phyloP scores from a whole-genome alignment of 352 stramenopile genomes.

The Phytophthora agathidicida region DNA sequence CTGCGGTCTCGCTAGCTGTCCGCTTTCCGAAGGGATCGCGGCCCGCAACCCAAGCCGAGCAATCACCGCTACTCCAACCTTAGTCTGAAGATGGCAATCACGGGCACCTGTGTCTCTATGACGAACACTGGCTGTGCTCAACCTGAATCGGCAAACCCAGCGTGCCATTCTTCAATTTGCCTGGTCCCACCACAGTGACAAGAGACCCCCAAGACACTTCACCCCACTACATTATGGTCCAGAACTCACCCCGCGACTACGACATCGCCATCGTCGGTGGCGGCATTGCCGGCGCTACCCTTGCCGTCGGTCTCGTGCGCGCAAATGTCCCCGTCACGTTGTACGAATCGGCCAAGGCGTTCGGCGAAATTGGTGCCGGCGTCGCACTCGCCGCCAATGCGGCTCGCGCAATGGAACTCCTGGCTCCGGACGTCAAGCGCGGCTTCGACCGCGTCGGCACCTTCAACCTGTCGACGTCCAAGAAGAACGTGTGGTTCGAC shows the following conservation, averaged over 20 bases:
- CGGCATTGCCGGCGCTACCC: constrained; percentile 35
- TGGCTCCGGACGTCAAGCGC: constrained; percentile 33
- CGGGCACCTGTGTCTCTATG: constrained; percentile 3
- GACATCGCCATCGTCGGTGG: constrained; percentile 39
- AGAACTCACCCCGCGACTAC: constrained; percentile 26
- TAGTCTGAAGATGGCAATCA: not conserved
- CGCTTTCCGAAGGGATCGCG: constrained; percentile 8
- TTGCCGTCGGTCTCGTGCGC: constrained; percentile 27
- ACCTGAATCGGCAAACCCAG: constrained; percentile 5
- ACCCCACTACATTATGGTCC: constrained; percentile 15
- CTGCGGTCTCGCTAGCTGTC: not conserved
- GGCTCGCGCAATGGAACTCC: constrained; percentile 33
- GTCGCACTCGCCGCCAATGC: constrained; percentile 34
- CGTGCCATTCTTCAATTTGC: constrained; percentile 15
- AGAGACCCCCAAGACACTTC: not conserved
- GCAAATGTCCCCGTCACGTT: constrained; percentile 36
- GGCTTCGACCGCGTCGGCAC: constrained; percentile 42
- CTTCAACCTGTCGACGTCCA: constrained; percentile 36
- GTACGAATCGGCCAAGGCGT: constrained; percentile 39
- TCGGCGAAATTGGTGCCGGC: constrained; percentile 39
- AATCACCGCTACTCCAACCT: constrained; percentile 4
- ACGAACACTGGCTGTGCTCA: constrained; percentile 3
- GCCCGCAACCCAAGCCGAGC: constrained; percentile 18
- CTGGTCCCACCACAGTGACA: constrained; percentile 9
- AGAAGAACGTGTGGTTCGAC: constrained; percentile 47